phyloP scores from a whole-genome alignment of 345 rosid species.

The Citrus inodora region DNA sequence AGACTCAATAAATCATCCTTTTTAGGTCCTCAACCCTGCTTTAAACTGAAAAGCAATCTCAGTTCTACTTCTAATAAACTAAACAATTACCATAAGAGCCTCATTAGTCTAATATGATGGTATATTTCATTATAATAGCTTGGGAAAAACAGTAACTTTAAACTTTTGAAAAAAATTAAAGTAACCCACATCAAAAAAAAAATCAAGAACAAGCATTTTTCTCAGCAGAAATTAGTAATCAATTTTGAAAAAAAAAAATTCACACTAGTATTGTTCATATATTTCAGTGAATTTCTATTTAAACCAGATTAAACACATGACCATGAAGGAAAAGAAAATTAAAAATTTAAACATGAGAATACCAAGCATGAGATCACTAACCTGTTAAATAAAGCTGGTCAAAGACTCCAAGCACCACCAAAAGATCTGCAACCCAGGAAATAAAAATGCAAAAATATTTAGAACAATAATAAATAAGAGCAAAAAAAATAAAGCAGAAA shows the following conservation, averaged over 20 bases:
- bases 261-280: background rate
- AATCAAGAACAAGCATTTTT: background rate
- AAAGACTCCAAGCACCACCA: background rate
- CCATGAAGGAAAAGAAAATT: background rate
- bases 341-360: background rate
- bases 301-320: background rate
- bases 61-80: background rate
- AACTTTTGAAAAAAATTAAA: slow-evolving; percentile 1
- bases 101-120: background rate
- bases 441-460: background rate
- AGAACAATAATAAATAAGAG: background rate
- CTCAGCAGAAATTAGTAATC: background rate
- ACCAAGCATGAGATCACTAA: background rate
- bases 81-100: background rate
- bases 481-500: background rate
- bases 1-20: background rate
- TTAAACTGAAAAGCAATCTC: background rate
- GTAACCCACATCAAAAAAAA: background rate
- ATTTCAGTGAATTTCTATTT: background rate
- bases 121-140: background rate
- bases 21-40: background rate
- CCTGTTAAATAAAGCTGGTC: background rate
- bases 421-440: slow-evolving; percentile 9
- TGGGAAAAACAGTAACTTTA: background rate
- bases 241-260: background rate